phyloP scores from a whole-genome alignment of 2,329 filamentous ascomycete species.

The Rugonectria rugulosa region DNA sequence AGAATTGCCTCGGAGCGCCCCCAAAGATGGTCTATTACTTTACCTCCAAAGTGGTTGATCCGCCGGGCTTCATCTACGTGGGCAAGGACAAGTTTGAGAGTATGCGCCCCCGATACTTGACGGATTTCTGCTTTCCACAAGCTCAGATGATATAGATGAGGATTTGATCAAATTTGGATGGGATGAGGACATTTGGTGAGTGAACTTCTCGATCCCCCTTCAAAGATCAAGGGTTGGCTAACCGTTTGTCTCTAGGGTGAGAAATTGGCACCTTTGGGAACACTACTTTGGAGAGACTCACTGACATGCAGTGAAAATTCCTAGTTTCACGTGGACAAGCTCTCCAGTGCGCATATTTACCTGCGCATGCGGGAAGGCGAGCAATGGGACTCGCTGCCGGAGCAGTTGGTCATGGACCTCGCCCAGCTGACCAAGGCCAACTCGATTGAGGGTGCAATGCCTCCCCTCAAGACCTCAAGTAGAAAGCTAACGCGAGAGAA shows the following conservation, averaged over 20 bases:
- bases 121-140: conserved; percentile 8
- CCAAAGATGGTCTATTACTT: conserved; percentile 98
- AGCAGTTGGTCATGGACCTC: conserved; percentile 80
- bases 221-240: no score
- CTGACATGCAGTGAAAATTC: no score
- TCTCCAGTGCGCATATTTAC: conserved; percentile 96
- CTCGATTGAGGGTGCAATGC: conserved; percentile 82
- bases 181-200: conserved; percentile 93
- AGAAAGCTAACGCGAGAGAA: not conserved
- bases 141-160: conserved; percentile 72
- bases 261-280: not conserved
- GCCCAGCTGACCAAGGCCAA: conserved; percentile 99
- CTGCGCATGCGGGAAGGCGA: conserved; percentile 81
- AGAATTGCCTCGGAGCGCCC: no score
- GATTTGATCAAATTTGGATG: conserved; percentile 93
- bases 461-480: conserved; percentile 5
- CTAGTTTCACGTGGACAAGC: conserved; percentile 96
- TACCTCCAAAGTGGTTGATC: conserved; percentile 82
- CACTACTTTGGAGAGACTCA: not conserved
- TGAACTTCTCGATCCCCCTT: conserved; percentile 29
- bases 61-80: conserved; percentile 89
- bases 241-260: conserved; percentile 29
- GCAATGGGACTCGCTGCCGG: conserved; percentile 82
- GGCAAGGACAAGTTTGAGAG: conserved; percentile 99
- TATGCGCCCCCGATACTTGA: conserved; percentile 54